phyloP scores from a whole-genome alignment of 106 monocot species.

The Acorus gramineus region DNA sequence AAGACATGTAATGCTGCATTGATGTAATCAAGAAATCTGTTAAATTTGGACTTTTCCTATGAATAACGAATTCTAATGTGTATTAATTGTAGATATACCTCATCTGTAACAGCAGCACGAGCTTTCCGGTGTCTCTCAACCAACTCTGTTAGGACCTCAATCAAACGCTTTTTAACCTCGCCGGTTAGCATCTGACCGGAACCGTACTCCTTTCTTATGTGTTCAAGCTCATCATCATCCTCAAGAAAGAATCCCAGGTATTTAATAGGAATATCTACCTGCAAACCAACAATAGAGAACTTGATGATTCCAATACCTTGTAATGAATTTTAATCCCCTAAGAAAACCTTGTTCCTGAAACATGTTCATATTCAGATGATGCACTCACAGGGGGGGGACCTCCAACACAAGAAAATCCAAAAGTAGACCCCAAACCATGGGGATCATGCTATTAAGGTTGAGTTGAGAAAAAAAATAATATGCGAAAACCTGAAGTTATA shows the following conservation, averaged over 20 bases:
- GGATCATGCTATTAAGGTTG: no score
- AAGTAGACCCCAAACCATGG: no score
- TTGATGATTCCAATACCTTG: no score
- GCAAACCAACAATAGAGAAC: neutral
- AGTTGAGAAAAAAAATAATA: neutral
- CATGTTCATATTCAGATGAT: no score
- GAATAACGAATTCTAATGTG: neutral
- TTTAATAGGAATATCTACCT: constrained; percentile 94
- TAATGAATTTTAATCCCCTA: no score
- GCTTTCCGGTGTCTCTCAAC: constrained; percentile 76
- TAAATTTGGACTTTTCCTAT: neutral
- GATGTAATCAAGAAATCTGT: neutral
- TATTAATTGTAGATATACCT: constrained; percentile 25
- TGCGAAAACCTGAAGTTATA: neutral
- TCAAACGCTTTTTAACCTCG: constrained; percentile 69
- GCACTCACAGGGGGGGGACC: no score
- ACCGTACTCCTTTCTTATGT: constrained; percentile 88
- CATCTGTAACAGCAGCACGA: constrained; percentile 67
- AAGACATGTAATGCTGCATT: no score
- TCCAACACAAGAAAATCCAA: no score
- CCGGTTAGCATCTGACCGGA: constrained; percentile 81
- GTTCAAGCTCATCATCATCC: constrained; percentile 75
- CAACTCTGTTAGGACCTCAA: constrained; percentile 68
- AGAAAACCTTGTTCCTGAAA: no score
- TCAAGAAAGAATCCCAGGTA: constrained; percentile 95